A percentile compares a stretch with the other conserved stretches of the same genome.
Conservation (phyloP, 345 rosid species). For the Isatis tinctoria region DNA sequence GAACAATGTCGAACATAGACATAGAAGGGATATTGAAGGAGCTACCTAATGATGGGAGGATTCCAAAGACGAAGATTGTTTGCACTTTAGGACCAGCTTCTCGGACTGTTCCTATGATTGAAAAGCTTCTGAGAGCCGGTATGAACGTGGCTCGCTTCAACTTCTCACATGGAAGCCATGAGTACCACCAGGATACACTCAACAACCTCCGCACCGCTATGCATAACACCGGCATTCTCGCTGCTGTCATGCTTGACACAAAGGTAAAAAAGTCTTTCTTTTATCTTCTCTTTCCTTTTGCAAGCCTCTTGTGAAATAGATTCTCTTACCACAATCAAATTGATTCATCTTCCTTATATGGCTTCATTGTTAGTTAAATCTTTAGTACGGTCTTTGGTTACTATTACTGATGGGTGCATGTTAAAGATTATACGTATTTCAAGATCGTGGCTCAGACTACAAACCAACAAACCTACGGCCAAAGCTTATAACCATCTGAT, state of each 20-base stretch:
- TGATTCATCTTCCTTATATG: neutral
- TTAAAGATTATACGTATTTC: neutral
- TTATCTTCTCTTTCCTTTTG: neutral
- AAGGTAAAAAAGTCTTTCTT: constrained; percentile 36
- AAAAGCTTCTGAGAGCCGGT: constrained; percentile 88
- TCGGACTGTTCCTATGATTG: constrained; percentile 70
- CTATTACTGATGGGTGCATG: neutral
- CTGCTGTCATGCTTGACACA: constrained; percentile 80
- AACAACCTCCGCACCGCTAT: constrained; percentile 67
- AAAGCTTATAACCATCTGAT: neutral
- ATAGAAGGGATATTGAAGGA: constrained; percentile 74
- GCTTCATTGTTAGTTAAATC: neutral
- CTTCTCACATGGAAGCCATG: constrained; percentile 96
- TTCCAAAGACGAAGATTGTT: constrained; percentile 84
- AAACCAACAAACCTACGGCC: neutral
- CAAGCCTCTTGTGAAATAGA: neutral
- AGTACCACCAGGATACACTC: constrained; percentile 84
- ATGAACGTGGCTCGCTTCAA: constrained; percentile 99
- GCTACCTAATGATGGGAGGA: constrained; percentile 49
- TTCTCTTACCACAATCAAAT: neutral
- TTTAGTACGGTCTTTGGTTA: neutral
- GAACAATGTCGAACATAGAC: constrained; percentile 78
- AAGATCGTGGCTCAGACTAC: neutral
- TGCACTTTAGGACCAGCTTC: constrained; percentile 98
- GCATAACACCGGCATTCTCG: constrained; percentile 63